Percentiles rank a stretch among this genome's conserved stretches.
Evolutionary conservation across 768 basidiomycete genomes (phyloP).

Genomic region (Naganishia vaughanmartiniae): DNA sequence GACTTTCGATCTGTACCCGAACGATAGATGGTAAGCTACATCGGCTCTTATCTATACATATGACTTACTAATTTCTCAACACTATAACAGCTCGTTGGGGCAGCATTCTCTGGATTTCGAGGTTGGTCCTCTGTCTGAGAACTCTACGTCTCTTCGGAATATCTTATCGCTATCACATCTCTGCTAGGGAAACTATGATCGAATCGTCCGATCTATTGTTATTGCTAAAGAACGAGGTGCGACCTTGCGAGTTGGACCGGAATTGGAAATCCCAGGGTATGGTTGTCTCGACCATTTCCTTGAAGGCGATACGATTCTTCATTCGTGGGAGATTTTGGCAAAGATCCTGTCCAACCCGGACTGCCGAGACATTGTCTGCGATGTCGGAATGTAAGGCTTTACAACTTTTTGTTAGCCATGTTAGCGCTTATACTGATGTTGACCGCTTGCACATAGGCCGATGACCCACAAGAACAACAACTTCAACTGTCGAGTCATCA

Average conservation of each 20-base stretch:
- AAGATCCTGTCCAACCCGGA: slow-evolving; percentile 79
- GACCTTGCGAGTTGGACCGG: slow-evolving; percentile 88
- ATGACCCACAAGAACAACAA: slow-evolving; percentile 96
- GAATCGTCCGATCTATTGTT: slow-evolving; percentile 80
- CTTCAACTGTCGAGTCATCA: slow-evolving; percentile 92
- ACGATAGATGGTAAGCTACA: slow-evolving; percentile 39
- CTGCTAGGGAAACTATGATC: slow-evolving; percentile 80
- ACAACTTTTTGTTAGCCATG: not conserved
- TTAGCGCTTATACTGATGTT: not conserved
- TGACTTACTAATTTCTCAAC: not conserved
- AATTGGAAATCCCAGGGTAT: slow-evolving; percentile 97
- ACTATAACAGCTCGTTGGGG: slow-evolving; percentile 73
- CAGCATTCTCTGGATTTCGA: slow-evolving; percentile 98
- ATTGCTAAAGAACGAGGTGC: slow-evolving; percentile 87
- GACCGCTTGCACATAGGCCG: slow-evolving; percentile 62
- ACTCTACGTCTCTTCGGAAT: not conserved
- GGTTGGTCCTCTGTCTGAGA: slow-evolving; percentile 54
- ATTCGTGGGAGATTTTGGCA: slow-evolving; percentile 97
- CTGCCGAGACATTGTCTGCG: slow-evolving; percentile 82
- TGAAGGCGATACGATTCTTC: slow-evolving; percentile 92
- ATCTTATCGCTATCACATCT: not conserved
- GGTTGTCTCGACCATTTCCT: slow-evolving; percentile 97
- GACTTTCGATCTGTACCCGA: slow-evolving; percentile 22
- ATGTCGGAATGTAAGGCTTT: slow-evolving; percentile 81
- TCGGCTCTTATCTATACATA: not conserved